phyloP scores from a whole-genome alignment of 805 yeast genomes.

The Ogataea sp. region DNA sequence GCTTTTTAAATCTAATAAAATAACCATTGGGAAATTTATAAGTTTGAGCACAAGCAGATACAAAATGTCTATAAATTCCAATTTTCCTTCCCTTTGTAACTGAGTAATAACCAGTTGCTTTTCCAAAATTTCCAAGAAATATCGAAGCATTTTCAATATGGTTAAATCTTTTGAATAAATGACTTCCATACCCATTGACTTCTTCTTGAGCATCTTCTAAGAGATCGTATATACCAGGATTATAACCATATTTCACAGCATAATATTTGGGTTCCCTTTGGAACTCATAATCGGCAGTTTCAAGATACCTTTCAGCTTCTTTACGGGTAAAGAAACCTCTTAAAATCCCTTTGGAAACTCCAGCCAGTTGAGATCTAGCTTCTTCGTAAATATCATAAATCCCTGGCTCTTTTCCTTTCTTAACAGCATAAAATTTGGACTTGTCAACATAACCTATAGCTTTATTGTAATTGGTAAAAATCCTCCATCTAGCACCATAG shows the following conservation, averaged over 20 bases:
- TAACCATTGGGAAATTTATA: neutral
- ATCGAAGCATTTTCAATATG: neutral
- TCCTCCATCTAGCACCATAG: neutral
- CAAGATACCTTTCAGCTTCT: neutral
- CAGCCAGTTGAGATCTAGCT: neutral
- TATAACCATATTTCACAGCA: neutral
- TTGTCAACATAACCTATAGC: neutral
- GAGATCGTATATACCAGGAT: neutral
- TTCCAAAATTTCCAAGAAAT: neutral
- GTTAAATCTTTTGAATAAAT: neutral
- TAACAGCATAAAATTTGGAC: neutral
- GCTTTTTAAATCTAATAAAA: neutral
- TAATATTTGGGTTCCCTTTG: neutral
- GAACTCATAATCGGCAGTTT: neutral
- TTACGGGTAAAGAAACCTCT: neutral
- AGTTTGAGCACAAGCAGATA: neutral
- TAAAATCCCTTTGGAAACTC: neutral
- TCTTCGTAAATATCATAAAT: neutral
- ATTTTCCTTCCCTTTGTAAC: slow-evolving; percentile 43
- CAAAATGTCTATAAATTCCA: slow-evolving; percentile 41
- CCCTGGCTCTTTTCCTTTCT: neutral
- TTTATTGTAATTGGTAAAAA: neutral
- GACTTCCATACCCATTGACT: neutral
- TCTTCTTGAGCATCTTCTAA: neutral
- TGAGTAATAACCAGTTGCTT: slow-evolving; percentile 34